A percentile compares a stretch with the other conserved stretches of the same genome.
phyloP scores from a whole-genome alignment of 306 rosid species.

The Gastrolobium bilobum region DNA sequence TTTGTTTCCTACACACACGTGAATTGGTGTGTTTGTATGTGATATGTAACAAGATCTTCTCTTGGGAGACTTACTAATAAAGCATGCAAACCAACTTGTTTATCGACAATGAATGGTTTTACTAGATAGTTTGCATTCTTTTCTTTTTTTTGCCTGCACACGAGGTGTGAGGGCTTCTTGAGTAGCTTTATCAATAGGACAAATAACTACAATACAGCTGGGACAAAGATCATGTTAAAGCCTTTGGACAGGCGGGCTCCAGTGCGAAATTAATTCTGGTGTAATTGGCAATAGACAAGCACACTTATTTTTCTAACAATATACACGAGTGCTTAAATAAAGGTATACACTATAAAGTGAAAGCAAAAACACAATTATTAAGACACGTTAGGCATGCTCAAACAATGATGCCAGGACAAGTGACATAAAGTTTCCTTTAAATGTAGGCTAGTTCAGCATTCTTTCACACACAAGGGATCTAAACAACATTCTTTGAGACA shows the following conservation, averaged over 20 bases:
- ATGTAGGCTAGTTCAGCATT: conserved; percentile 48
- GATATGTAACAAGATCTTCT: too few relatives aligned
- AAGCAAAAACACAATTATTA: conserved; percentile 64
- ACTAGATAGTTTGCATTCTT: conserved; percentile 23
- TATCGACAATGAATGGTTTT: conserved; percentile 14
- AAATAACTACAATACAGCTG: conserved; percentile 41
- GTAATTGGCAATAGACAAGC: conserved; percentile 40
- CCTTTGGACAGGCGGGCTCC: conserved; percentile 60
- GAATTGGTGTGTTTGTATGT: too few relatives aligned
- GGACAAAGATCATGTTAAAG: conserved; percentile 48
- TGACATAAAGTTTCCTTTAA: conserved; percentile 70
- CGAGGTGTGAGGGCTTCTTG: conserved; percentile 31
- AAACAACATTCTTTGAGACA: conserved; percentile 26
- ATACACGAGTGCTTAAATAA: conserved; percentile 58
- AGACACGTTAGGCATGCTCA: conserved; percentile 73
- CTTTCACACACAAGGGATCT: conserved; percentile 58
- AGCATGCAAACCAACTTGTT: conserved; percentile 28
- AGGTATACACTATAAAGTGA: conserved; percentile 58
- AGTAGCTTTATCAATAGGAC: conserved; percentile 48
- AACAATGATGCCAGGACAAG: conserved; percentile 66
- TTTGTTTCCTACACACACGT: too few relatives aligned
- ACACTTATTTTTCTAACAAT: conserved; percentile 42
- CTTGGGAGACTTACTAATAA: not conserved
- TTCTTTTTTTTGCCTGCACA: conserved; percentile 46
- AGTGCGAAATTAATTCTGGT: conserved; percentile 41